Evolutionary conservation across 257 asterid genomes (phyloP), one percentile per base, ranked within the genome.

Genomic region (Solanum phureja): DNA sequence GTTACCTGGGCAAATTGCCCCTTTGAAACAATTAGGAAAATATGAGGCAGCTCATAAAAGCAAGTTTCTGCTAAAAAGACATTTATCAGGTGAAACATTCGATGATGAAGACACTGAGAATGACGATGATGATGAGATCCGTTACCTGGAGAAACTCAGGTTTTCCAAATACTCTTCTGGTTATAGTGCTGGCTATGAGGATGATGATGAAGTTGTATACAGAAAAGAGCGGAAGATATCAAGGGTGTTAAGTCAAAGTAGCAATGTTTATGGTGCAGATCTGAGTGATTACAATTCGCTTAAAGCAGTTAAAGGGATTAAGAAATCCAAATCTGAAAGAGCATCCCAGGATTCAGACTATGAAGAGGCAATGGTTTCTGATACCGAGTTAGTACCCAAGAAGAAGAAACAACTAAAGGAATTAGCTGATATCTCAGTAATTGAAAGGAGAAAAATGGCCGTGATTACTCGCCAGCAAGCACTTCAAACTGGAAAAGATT

Each of bases 401-500:
- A 92, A 86, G 84, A 93, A 88, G 93, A 93, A 89, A 86, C 90
- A 77, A 71, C 79, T 79, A 6, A 92, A 90, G 84, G 92, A 90
- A 77, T 66, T 88, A 23, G 68, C 62, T 87, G 92, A 88, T 88
- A 88, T 31, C 75, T 73, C 88, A 33, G 93, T 88, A 64, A 85
- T 82, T 79, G 88, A 91, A 64, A 91, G 87, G 87, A 86, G 37
- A 66, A 94, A 89, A 91, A 87, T 92, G 81, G 91, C 95, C 68
- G 87, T 94, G 52, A 94, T 95, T 64, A 95, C 98, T 68, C 95
- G 98, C 35, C 91, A 90, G n/a, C 90, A 90, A 87, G 95, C 98
- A 77, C 91, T 91, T 71, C 87, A 89, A 89, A 89, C 91, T 7
- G 90, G 94, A 69, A 88, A 87, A 88, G 95, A 92, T 85, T 42